phyloP scores from a whole-genome alignment of 116 monocot species.

The Iris pallida region DNA sequence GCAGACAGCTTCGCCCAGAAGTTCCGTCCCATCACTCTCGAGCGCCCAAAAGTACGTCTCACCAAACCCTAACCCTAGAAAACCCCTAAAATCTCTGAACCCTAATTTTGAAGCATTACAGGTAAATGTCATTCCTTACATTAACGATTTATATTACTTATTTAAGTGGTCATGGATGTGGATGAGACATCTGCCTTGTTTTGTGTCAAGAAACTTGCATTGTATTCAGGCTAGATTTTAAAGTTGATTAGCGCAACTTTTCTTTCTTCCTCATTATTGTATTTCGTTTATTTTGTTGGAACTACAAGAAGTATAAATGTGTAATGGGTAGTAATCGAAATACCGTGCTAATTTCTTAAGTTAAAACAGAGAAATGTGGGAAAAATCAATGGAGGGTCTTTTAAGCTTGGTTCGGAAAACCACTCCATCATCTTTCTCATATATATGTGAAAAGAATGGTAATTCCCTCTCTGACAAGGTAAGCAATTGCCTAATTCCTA shows the following conservation, averaged over 20 bases:
- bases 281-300: background rate
- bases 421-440: slow-evolving; percentile 82
- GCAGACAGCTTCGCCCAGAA: too few species aligned
- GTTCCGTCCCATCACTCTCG: too few species aligned
- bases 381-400: slow-evolving; percentile 85
- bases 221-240: background rate
- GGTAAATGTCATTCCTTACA: slow-evolving; percentile 27
- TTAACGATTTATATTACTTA: background rate
- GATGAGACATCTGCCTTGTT: background rate
- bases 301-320: background rate
- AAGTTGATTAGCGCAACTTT: too few species aligned
- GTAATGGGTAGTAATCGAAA: background rate
- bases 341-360: background rate
- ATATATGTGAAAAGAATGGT: slow-evolving; percentile 85
- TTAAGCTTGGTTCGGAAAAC: slow-evolving; percentile 64
- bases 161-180: background rate
- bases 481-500: background rate
- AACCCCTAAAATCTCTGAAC: too few species aligned
- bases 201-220: background rate
- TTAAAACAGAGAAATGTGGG: slow-evolving; percentile 84
- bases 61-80: too few species aligned
- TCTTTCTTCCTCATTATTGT: too few species aligned
- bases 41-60: too few species aligned
- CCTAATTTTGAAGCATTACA: slow-evolving; percentile 94
- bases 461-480: slow-evolving; percentile 74